These are phyloP conservation scores for Juncus effusus DNA, from an alignment of 176 grass and related monocot species.

Conservation along the genomic window DNA sequence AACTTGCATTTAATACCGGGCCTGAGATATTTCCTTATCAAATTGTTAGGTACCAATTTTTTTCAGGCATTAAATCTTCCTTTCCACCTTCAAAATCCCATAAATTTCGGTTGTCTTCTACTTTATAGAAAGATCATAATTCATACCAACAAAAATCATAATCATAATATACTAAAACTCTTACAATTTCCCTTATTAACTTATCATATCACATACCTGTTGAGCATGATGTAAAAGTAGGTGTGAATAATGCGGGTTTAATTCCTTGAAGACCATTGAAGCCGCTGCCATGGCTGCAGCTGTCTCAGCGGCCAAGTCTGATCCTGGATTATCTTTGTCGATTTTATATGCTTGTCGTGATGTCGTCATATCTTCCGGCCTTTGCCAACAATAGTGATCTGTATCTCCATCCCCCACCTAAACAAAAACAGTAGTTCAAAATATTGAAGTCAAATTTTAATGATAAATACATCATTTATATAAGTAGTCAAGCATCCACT, in stretches of 20 bases:
- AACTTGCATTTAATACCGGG: not conserved
- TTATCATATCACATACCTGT: conserved; percentile 33
- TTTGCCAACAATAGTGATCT: conserved; percentile 96
- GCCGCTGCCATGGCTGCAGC: conserved; percentile 81
- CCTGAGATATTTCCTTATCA: not conserved
- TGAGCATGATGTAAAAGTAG: conserved; percentile 76
- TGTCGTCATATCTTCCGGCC: conserved; percentile 94
- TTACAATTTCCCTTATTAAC: not conserved
- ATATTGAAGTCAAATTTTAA: not conserved
- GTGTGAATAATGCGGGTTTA: conserved; percentile 60
- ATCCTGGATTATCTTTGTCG: conserved; percentile 70
- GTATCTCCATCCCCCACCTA: conserved; percentile 91
- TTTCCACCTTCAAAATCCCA: not conserved
- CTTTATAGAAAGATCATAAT: not conserved
- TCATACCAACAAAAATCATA: no score
- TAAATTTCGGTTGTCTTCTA: conserved; percentile 10
- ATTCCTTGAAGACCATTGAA: conserved; percentile 60
- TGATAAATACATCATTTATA: not conserved
- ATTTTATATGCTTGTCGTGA: conserved; percentile 79
- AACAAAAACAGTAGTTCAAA: conserved; percentile 4
- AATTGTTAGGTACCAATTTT: not conserved
- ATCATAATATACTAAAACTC: no score
- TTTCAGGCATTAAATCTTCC: not conserved
- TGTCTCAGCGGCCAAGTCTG: conserved; percentile 81
- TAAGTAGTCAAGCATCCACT: no score